Conservation (phyloP, 805 yeast species). For the Starmera caribaea region DNA sequence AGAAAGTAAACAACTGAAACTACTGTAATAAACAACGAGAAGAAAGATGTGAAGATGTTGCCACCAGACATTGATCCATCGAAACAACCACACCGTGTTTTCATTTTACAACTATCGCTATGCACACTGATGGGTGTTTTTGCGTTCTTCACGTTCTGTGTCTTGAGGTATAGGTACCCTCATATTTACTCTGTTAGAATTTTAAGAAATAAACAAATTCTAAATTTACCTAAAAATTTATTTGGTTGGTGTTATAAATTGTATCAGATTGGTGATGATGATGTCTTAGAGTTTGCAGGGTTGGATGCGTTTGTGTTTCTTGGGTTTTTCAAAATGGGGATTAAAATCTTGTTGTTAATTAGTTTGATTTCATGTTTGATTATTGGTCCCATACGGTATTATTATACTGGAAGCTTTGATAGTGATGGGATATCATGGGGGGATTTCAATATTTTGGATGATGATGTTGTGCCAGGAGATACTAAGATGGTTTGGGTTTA, state of each 20-base stretch:
- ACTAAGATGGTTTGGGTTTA: conserved; percentile 73
- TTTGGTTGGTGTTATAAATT: conserved; percentile 82
- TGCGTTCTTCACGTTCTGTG: conserved; percentile 61
- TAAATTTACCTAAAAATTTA: conserved; percentile 31
- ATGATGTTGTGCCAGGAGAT: conserved; percentile 19
- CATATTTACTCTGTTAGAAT: conserved; percentile 77
- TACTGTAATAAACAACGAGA: background rate
- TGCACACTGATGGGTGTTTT: conserved; percentile 58
- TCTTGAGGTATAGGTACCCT: conserved; percentile 68
- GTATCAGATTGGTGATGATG: conserved; percentile 59
- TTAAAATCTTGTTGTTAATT: conserved; percentile 56
- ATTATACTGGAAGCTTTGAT: conserved; percentile 75
- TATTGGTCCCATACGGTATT: conserved; percentile 79
- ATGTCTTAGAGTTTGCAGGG: conserved; percentile 83
- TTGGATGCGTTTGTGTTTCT: conserved; percentile 88
- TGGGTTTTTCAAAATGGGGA: conserved; percentile 86
- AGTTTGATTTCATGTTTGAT: conserved; percentile 62
- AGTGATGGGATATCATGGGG: conserved; percentile 35
- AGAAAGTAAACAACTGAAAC: background rate
- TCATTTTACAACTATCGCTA: conserved; percentile 73
- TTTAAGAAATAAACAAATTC: conserved; percentile 22
- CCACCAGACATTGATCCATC: conserved; percentile 23
- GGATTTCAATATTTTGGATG: conserved; percentile 3
- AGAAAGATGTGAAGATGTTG: conserved; percentile 13
- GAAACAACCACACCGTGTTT: conserved; percentile 36